Evolutionary conservation across 2,329 filamentous ascomycete species (phyloP).

Genomic region (Plectosphaerella sp.): DNA sequence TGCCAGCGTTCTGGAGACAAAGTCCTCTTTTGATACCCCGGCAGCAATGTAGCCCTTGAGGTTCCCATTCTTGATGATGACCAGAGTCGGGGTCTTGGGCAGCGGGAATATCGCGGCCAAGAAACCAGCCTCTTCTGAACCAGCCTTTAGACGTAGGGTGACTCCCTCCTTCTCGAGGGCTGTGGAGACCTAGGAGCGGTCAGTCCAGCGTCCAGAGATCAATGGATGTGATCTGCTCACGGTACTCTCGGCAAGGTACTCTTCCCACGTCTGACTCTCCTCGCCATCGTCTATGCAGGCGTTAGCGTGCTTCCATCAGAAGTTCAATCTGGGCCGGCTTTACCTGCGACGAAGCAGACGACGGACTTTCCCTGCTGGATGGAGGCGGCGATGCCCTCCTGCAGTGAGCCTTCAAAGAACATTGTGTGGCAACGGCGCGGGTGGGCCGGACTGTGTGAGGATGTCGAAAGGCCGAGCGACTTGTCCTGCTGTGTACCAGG

Average conservation of each 20-base stretch:
- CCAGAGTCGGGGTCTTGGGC: conserved; percentile 70
- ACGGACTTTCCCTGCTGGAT: conserved; percentile 73
- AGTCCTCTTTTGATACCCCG: conserved; percentile 61
- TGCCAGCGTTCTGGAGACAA: conserved; percentile 43
- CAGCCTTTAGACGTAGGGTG: conserved; percentile 64
- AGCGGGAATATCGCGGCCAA: conserved; percentile 79
- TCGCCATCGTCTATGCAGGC: conserved; percentile 56
- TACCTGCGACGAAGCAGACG: conserved; percentile 79
- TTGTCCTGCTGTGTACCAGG: not conserved
- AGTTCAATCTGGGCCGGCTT: conserved; percentile 13
- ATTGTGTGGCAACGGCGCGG: conserved; percentile 25
- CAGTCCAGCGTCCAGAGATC: not conserved
- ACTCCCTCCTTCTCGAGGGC: conserved; percentile 48
- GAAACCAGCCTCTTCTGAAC: conserved; percentile 76
- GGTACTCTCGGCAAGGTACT: conserved; percentile 55
- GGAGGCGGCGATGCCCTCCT: conserved; percentile 74
- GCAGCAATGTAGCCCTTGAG: conserved; percentile 71
- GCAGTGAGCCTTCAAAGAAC: conserved; percentile 78
- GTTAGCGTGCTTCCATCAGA: conserved; percentile 1
- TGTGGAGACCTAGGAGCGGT: not conserved
- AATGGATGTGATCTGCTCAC: conserved; percentile 33
- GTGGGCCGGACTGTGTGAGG: not conserved
- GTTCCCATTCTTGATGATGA: conserved; percentile 76
- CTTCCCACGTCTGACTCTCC: conserved; percentile 71
- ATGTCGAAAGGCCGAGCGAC: not conserved